Conservation (phyloP, 371 early-diverging fungal genomes). For the Syncephalastrum monosporum region DNA sequence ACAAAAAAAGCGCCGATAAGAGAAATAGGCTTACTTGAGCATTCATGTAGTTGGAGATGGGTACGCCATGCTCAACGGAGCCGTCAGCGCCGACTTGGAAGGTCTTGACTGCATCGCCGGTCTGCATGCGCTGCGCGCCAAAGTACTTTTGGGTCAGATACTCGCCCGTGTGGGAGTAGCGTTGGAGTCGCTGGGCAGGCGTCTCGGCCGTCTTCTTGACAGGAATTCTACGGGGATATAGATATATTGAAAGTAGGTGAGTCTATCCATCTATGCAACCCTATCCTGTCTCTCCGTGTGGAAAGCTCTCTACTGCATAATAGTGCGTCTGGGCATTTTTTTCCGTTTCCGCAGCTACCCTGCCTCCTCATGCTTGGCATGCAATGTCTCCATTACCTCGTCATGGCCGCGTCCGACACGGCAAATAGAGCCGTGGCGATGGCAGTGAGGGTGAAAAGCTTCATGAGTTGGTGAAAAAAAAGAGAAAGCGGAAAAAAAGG, state of each 20-base stretch:
- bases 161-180: constrained; percentile 61
- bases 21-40: constrained; percentile 66
- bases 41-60: constrained; percentile 92
- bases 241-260: background rate
- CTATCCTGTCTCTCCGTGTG: too few species aligned
- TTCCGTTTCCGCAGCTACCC: too few species aligned
- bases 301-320: too few species aligned
- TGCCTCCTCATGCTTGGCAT: too few species aligned
- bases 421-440: too few species aligned
- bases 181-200: constrained; percentile 58
- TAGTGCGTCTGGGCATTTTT: too few species aligned
- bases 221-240: constrained; percentile 48
- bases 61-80: constrained; percentile 67
- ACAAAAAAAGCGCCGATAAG: background rate
- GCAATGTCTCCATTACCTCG: too few species aligned
- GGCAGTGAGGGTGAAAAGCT: too few species aligned
- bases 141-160: constrained; percentile 80
- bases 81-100: constrained; percentile 17
- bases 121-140: constrained; percentile 49
- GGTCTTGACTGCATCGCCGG: constrained; percentile 30
- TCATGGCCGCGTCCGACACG: too few species aligned
- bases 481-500: constrained; percentile 8
- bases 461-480: background rate
- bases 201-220: constrained; percentile 73
- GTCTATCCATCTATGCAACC: too few species aligned